Conservation (phyloP, 192 early-diverging fungal species). For the Tieghemiomyces parasiticus region DNA sequence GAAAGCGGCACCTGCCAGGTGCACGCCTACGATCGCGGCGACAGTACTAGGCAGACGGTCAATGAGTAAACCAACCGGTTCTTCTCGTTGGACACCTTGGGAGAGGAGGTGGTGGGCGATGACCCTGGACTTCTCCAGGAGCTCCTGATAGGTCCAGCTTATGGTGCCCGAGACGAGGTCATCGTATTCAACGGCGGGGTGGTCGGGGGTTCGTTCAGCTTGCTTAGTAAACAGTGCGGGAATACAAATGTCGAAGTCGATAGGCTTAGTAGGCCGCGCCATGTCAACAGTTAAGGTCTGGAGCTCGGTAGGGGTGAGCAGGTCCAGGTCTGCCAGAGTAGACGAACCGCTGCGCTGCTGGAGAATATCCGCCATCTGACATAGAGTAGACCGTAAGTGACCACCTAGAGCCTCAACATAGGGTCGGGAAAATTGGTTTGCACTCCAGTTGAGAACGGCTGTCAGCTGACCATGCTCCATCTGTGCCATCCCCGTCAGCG, state of each 20-base stretch:
- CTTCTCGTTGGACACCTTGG: neutral
- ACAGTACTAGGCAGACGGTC: neutral
- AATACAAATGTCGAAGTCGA: neutral
- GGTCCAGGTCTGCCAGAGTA: neutral
- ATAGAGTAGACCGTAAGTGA: neutral
- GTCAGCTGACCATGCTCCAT: neutral
- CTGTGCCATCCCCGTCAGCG: neutral
- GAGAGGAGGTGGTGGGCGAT: neutral
- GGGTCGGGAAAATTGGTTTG: neutral
- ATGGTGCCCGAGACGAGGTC: too few species aligned
- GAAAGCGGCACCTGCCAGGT: neutral
- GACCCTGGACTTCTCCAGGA: neutral
- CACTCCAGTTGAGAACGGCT: neutral
- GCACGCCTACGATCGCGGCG: neutral
- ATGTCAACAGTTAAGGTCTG: neutral
- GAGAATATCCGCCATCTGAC: neutral
- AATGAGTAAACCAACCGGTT: neutral
- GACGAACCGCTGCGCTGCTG: too few species aligned
- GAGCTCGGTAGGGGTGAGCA: neutral
- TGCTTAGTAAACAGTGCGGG: neutral
- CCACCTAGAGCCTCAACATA: neutral
- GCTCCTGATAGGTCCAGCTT: neutral
- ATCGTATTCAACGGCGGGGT: neutral
- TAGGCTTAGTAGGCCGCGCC: neutral
- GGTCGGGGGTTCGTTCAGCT: neutral